phyloP scores from a whole-genome alignment of 352 stramenopile genomes.

The Globisporangium recalcitrans region DNA sequence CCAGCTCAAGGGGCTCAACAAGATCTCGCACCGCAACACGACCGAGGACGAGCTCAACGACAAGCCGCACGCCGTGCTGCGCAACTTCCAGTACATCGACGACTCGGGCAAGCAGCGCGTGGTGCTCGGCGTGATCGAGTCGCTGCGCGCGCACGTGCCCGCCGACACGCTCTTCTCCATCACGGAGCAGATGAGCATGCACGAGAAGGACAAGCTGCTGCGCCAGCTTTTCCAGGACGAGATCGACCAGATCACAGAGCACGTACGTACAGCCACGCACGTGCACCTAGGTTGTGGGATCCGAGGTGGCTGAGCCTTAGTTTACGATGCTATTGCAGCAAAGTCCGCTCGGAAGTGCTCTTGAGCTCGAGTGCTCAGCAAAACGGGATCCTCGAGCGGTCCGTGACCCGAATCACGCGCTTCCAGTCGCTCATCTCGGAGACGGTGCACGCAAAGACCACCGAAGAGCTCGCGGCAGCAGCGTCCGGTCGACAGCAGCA shows the following conservation, averaged over 20 bases:
- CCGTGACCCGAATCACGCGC: conserved; percentile 44
- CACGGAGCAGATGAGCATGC: conserved; percentile 41
- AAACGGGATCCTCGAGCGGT: conserved; percentile 56
- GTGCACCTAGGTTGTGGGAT: background rate
- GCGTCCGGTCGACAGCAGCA: background rate
- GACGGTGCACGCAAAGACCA: background rate
- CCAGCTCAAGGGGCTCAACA: conserved; percentile 44
- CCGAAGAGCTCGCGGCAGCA: background rate
- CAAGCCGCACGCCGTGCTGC: conserved; percentile 43
- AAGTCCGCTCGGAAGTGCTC: conserved; percentile 44
- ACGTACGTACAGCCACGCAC: conserved; percentile 4
- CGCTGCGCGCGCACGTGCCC: conserved; percentile 44
- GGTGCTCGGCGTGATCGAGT: conserved; percentile 40
- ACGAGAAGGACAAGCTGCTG: conserved; percentile 59
- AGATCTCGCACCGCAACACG: conserved; percentile 44
- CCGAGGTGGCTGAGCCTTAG: background rate
- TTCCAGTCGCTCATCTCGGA: conserved; percentile 49
- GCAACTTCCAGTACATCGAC: conserved; percentile 57
- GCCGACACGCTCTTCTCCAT: conserved; percentile 40
- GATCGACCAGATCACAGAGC: conserved; percentile 49
- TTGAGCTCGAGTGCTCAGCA: conserved; percentile 52
- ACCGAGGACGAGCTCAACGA: conserved; percentile 39
- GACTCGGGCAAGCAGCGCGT: conserved; percentile 52
- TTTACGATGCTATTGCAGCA: conserved; percentile 21
- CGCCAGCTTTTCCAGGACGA: conserved; percentile 48